Evolutionary conservation across 2,329 filamentous ascomycete genomes (phyloP).

Genomic region (Sporothrix mexicana): DNA sequence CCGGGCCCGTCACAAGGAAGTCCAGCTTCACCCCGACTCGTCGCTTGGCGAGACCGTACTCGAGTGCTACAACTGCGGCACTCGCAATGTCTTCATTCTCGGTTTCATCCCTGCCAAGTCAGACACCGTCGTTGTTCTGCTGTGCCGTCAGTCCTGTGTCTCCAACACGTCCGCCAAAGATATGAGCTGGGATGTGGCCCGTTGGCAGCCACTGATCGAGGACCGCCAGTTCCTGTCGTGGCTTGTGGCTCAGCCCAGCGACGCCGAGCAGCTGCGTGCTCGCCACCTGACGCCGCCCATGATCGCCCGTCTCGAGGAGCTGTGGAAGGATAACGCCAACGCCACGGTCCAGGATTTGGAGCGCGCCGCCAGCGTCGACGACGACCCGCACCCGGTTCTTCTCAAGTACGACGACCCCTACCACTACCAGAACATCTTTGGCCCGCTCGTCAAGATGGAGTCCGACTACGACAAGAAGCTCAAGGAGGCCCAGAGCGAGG

Average conservation of each 20-base stretch:
- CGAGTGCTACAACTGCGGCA: constrained; percentile 99
- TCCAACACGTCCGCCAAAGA: constrained; percentile 95
- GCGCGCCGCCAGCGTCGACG: constrained; percentile 88
- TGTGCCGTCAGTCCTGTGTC: constrained; percentile 95
- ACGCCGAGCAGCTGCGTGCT: constrained; percentile 94
- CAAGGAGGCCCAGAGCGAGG: constrained; percentile 97
- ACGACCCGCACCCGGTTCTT: constrained; percentile 90
- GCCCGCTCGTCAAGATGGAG: constrained; percentile 97
- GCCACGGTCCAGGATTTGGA: constrained; percentile 92
- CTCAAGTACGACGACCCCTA: constrained; percentile 96
- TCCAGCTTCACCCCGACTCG: constrained; percentile 92
- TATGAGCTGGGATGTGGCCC: constrained; percentile 99
- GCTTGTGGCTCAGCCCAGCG: constrained; percentile 87
- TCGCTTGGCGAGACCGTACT: constrained; percentile 93
- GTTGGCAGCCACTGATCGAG: constrained; percentile 97
- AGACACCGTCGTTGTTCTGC: constrained; percentile 93
- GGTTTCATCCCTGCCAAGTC: constrained; percentile 99
- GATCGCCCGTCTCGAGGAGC: constrained; percentile 94
- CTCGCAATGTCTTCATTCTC: constrained; percentile 97
- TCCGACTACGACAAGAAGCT: constrained; percentile 99
- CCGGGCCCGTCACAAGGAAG: constrained; percentile 96
- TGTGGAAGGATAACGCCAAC: constrained; percentile 94
- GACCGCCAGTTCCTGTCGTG: constrained; percentile 93
- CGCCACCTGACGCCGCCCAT: constrained; percentile 91
- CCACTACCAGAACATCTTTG: constrained; percentile 99